A percentile compares a stretch with the other conserved stretches of the same genome.
phyloP scores from a whole-genome alignment of 257 asterid genomes.

The Nyctanthes arbortristis region DNA sequence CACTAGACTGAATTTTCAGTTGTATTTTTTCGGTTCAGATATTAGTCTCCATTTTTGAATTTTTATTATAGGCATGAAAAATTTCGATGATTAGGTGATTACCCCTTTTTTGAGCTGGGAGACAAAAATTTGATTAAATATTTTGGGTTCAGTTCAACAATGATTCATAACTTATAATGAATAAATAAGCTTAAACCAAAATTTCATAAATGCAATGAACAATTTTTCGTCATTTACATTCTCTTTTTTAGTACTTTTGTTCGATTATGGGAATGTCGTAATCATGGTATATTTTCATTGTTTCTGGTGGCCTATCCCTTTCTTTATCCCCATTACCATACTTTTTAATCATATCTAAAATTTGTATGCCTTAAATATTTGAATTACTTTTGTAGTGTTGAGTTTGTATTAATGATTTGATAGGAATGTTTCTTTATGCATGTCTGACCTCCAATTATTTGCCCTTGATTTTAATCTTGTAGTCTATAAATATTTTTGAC shows the following conservation, averaged over 20 bases:
- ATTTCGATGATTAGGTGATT: background rate
- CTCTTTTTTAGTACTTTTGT: conserved; percentile 23
- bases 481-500: conserved; percentile 20
- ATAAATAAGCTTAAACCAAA: background rate
- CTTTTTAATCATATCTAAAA: conserved; percentile 31
- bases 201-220: conserved; percentile 5
- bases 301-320: conserved; percentile 56
- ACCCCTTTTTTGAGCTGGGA: conserved; percentile 19
- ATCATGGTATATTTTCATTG: conserved; percentile 37
- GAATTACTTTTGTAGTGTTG: conserved; percentile 24
- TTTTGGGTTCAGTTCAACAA: background rate
- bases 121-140: background rate
- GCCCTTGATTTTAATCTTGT: conserved; percentile 19
- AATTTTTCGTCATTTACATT: background rate
- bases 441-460: conserved; percentile 8
- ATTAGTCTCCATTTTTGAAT: too few relatives aligned
- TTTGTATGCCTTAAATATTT: conserved; percentile 32
- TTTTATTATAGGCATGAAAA: background rate
- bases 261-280: conserved; percentile 43
- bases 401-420: conserved; percentile 29
- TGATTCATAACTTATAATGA: too few relatives aligned
- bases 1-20: background rate
- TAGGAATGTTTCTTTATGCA: conserved; percentile 3
- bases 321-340: conserved; percentile 35
- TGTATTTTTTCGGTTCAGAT: background rate